Base-by-base conservation (phyloP, 2,329 filamentous ascomycete species). In the Diplodia seriata region DNA sequence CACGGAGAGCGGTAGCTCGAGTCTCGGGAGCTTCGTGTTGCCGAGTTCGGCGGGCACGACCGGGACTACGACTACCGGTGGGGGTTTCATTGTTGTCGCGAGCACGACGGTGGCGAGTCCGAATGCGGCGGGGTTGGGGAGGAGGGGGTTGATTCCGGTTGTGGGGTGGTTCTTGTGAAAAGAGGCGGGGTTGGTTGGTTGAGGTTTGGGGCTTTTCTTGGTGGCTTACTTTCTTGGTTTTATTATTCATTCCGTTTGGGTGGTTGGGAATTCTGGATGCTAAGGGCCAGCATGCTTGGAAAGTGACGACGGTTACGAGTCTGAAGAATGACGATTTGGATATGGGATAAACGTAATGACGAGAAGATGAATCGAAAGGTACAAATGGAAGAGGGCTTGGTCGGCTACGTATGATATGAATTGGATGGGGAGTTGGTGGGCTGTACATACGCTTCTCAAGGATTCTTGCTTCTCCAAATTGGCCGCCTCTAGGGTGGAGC, bases 21-120 rank as follows among this genome's bases (percentile, higher is more conserved):
- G 63, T 38, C 6, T 61, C 55, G 33, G 33, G 1, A 59, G 65
- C 29, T 33, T 66, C 84, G 79, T 66, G 74, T 33, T 50, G 9
- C 31, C 64, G 15, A 57, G 38, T 15, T 43, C 43, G 40, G 63
- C 66, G 26, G 61, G 9, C 9, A 36, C 57, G 15, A 68, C 64
- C 26, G 20, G 20, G 43, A 63, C 31, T 2, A 63, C 31, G 12
- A 29, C 20, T n/a, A 31, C 18, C 15, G 29, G 29, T 0, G 49
- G 50, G 3, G 68, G 66, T 4, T 69, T 69, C 36, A 65, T 69
- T 7, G 47, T 65, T 18, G 68, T 67, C 26, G 68, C 56, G 18
- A 68, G 66, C 14, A 65, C 65, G 49, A 65, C 59, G 40, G 68
- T 69, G 23, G 68, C 66, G 36, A 23, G n/a, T 33, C 68, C 68